phyloP scores from a whole-genome alignment of 352 stramenopile species.

The Phytophthora hybrid region DNA sequence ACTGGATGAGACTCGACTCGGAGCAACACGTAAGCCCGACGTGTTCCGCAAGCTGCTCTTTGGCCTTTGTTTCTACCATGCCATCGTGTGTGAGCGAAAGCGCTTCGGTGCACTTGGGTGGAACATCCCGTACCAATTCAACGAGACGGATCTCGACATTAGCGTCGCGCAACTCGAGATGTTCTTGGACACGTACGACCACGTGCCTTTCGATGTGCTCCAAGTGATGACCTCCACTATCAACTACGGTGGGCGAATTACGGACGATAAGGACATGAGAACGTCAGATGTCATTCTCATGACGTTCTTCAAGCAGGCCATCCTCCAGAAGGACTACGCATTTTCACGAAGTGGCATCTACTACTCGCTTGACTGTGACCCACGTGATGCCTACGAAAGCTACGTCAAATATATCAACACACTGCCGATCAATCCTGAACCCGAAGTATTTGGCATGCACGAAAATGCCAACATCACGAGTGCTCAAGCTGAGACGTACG shows the following conservation, averaged over 20 bases:
- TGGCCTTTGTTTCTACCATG: conserved; percentile 93
- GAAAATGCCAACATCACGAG: conserved; percentile 96
- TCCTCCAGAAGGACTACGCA: conserved; percentile 80
- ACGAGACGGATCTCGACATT: conserved; percentile 95
- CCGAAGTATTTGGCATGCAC: conserved; percentile 96
- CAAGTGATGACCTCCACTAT: conserved; percentile 95
- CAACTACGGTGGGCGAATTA: conserved; percentile 95
- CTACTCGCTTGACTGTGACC: conserved; percentile 67
- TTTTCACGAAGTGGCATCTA: conserved; percentile 84
- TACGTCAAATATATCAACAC: conserved; percentile 96
- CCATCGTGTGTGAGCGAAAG: conserved; percentile 94
- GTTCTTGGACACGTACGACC: conserved; percentile 92
- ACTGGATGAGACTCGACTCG: conserved; percentile 88
- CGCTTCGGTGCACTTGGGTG: conserved; percentile 96
- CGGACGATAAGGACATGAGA: conserved; percentile 94
- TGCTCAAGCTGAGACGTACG: conserved; percentile 91
- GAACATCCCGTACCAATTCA: conserved; percentile 99
- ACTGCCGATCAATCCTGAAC: conserved; percentile 91
- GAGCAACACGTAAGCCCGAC: conserved; percentile 89
- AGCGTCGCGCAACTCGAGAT: conserved; percentile 89
- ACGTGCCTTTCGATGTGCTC: conserved; percentile 90
- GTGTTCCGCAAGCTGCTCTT: conserved; percentile 96
- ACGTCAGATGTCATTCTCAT: conserved; percentile 92
- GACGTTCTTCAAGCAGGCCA: conserved; percentile 89
- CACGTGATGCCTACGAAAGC: conserved; percentile 72